A percentile compares a stretch with the other conserved stretches of the same genome.
These are phyloP conservation scores for Prunus kanzakura DNA, from an alignment of 306 rosid genomes.

Conservation along the genomic window DNA sequence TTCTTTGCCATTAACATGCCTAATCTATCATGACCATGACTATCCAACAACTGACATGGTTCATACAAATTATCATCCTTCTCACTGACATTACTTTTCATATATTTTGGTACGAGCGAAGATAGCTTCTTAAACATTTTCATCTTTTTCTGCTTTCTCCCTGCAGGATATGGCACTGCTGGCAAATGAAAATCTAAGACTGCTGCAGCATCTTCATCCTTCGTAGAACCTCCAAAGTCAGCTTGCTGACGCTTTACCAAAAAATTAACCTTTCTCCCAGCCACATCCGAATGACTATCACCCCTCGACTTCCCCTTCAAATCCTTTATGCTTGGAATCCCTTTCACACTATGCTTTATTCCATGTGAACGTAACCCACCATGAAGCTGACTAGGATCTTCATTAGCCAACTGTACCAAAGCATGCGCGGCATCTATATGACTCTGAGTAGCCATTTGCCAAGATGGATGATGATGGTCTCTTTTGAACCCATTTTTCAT, in stretches of 20 bases:
- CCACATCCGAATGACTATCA: background rate
- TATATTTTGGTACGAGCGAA: background rate
- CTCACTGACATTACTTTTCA: background rate
- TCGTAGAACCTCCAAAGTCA: no score
- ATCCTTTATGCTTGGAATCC: background rate
- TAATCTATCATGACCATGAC: background rate
- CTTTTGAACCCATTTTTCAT: background rate
- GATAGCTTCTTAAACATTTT: background rate
- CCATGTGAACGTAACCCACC: background rate
- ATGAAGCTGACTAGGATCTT: background rate
- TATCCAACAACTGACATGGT: background rate
- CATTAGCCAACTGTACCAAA: conserved; percentile 10
- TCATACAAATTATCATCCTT: background rate
- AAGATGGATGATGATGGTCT: background rate
- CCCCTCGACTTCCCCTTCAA: background rate
- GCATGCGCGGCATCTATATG: conserved; percentile 3
- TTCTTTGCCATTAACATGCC: background rate
- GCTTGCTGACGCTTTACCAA: no score
- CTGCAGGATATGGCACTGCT: background rate
- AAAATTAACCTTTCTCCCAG: background rate
- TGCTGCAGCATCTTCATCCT: background rate
- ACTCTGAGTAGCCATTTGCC: background rate
- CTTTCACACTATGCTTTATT: background rate
- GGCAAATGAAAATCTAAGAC: background rate
- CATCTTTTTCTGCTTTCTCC: conserved; percentile 1